Conservation (phyloP, 257 asterid species). For the Solanum paucissectum region DNA sequence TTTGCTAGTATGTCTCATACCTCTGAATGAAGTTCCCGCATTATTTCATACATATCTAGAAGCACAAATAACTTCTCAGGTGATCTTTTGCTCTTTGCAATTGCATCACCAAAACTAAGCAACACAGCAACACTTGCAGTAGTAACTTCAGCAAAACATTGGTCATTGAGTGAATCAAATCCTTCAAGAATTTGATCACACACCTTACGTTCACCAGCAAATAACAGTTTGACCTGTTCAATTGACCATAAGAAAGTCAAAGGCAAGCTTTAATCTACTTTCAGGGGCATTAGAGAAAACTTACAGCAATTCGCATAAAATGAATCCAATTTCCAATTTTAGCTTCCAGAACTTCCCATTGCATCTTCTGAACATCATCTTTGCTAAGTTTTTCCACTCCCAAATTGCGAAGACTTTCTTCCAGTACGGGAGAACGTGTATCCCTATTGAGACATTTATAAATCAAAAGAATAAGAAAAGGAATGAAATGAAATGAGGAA, state of each 20-base stretch:
- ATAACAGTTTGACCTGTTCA: conserved; percentile 82
- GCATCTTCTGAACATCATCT: conserved; percentile 98
- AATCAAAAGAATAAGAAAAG: background rate
- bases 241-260: conserved; percentile 1
- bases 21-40: conserved; percentile 96
- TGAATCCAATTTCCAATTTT: conserved; percentile 99
- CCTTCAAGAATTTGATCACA: conserved; percentile 92
- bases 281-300: conserved; percentile 13
- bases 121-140: conserved; percentile 76
- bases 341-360: conserved; percentile 98
- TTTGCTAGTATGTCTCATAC: conserved; percentile 22
- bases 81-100: conserved; percentile 97
- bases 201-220: conserved; percentile 94
- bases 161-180: conserved; percentile 74
- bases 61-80: conserved; percentile 97
- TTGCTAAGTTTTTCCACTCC: conserved; percentile 98
- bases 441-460: conserved; percentile 35
- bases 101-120: conserved; percentile 98
- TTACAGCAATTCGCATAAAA: conserved; percentile 97
- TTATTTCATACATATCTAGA: conserved; percentile 96
- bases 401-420: conserved; percentile 88
- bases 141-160: conserved; percentile 91
- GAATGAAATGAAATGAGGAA: background rate
- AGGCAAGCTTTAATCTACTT: background rate
- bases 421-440: conserved; percentile 81